These are phyloP conservation scores for Solanum lycopersicoides DNA, from an alignment of 257 asterid species.

Conservation along the genomic window DNA sequence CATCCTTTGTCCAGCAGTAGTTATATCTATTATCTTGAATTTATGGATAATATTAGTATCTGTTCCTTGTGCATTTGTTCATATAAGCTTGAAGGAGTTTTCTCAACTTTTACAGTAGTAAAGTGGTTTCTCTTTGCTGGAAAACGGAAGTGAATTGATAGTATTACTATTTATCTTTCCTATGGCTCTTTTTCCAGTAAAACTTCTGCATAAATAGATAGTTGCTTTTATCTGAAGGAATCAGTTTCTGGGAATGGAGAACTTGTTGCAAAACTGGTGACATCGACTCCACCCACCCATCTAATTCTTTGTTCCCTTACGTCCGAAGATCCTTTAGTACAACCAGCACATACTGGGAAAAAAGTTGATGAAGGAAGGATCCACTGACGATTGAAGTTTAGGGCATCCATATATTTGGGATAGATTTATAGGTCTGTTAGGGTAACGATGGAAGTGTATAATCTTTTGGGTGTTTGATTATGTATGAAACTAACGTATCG, in stretches of 20 bases:
- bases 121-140: neutral
- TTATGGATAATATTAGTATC: neutral
- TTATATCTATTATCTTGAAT: neutral
- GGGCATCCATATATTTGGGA: too few species aligned
- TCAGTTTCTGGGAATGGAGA: slow-evolving; percentile 49
- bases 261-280: slow-evolving; percentile 31
- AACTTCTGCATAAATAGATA: neutral
- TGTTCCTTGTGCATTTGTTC: neutral
- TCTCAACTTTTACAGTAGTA: neutral
- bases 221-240: slow-evolving; percentile 20
- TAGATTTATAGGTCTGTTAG: too few species aligned
- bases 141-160: neutral
- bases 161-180: neutral
- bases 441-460: too few species aligned
- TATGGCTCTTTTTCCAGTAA: neutral
- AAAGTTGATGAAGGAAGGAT: too few species aligned
- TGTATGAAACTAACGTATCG: too few species aligned
- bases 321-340: too few species aligned
- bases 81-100: neutral
- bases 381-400: too few species aligned
- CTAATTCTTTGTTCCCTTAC: slow-evolving; percentile 63
- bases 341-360: too few species aligned
- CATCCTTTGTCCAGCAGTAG: neutral
- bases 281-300: slow-evolving; percentile 53
- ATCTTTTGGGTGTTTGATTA: too few species aligned